Conservation (phyloP, 768 basidiomycete genomes). For the Suillus lakei region DNA sequence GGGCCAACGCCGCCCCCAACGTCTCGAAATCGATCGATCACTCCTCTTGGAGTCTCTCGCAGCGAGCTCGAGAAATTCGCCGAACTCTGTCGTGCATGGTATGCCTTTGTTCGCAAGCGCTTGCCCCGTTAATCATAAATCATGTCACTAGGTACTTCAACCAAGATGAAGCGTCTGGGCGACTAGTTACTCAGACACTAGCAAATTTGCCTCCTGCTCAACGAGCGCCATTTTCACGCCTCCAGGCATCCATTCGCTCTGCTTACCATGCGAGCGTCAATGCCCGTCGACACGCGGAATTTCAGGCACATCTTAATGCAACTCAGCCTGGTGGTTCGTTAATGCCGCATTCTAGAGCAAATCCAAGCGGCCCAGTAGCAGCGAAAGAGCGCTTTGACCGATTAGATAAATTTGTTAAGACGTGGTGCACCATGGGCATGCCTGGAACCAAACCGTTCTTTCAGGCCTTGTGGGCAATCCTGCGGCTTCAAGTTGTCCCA, state of each 20-base stretch:
- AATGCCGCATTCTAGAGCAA: conserved; percentile 70
- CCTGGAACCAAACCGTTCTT: conserved; percentile 89
- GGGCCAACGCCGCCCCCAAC: conserved; percentile 59
- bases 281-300: conserved; percentile 78
- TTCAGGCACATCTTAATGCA: conserved; percentile 80
- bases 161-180: conserved; percentile 80
- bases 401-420: conserved; percentile 73
- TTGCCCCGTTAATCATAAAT: conserved; percentile 16
- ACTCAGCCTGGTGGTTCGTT: conserved; percentile 83
- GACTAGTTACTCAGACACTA: conserved; percentile 81
- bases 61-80: conserved; percentile 82
- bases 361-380: conserved; percentile 67
- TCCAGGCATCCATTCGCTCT: conserved; percentile 87
- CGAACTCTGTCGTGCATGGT: conserved; percentile 81
- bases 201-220: conserved; percentile 82
- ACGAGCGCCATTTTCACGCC: conserved; percentile 82
- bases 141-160: conserved; percentile 70
- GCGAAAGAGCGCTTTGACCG: conserved; percentile 79
- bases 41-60: conserved; percentile 66
- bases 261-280: conserved; percentile 84
- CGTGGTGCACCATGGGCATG: conserved; percentile 87
- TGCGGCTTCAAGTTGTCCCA: conserved; percentile 83
- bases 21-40: conserved; percentile 65
- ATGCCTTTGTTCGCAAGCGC: conserved; percentile 24
- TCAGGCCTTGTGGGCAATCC: conserved; percentile 68